A percentile compares a stretch with the other conserved stretches of the same genome.
Evolutionary conservation across 1,139 yeast genomes (phyloP).

Genomic region (Taphrina confusa): DNA sequence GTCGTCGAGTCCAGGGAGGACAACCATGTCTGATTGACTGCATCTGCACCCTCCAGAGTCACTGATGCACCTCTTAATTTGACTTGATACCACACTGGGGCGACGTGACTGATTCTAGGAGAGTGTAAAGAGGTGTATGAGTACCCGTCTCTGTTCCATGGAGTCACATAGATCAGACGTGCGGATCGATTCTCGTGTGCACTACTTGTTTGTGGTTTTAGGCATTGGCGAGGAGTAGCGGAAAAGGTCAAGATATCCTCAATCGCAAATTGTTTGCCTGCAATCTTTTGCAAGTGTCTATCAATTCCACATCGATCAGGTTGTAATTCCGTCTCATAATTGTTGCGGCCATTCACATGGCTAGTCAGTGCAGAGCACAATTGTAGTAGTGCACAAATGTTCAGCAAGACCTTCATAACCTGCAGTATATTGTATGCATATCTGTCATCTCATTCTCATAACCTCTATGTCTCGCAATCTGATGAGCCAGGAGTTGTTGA

Average conservation of each 20-base stretch:
- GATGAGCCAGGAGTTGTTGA: no score
- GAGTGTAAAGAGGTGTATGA: constrained; percentile 12
- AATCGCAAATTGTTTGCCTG: not conserved
- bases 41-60: constrained; percentile 11
- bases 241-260: not conserved
- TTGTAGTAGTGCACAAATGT: no score
- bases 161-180: constrained; percentile 24
- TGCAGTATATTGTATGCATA: no score
- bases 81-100: constrained; percentile 32
- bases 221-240: constrained; percentile 4
- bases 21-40: constrained; percentile 15
- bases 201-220: not conserved
- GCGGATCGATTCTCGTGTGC: not conserved
- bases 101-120: constrained; percentile 18
- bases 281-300: not conserved
- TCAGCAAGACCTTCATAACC: no score
- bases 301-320: not conserved
- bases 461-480: no score
- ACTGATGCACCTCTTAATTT: constrained; percentile 3
- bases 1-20: constrained; percentile 2
- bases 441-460: no score
- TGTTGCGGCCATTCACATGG: no score
- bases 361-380: no score
- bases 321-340: no score
- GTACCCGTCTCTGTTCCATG: constrained; percentile 29